phyloP scores from a whole-genome alignment of 108 stramenopile genomes.

The Aurantiochytrium sp. region DNA sequence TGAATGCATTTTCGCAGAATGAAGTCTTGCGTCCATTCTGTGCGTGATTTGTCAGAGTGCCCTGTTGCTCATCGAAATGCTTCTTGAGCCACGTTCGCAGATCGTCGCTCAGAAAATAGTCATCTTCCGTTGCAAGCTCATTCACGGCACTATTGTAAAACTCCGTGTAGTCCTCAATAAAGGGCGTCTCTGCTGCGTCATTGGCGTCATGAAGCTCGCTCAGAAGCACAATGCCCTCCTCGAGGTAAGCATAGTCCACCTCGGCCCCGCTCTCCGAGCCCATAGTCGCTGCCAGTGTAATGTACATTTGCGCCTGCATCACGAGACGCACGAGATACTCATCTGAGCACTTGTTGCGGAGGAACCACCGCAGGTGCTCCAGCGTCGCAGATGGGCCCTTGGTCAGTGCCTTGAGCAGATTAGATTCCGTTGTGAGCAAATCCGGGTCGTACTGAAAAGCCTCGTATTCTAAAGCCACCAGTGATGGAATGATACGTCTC shows the following conservation, averaged over 20 bases:
- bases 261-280: not conserved
- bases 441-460: not conserved
- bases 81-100: not conserved
- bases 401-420: not conserved
- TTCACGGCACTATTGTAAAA: conserved; percentile 9
- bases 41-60: not conserved
- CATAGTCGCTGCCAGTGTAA: not conserved
- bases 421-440: not conserved
- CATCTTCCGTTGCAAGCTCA: conserved; percentile 13
- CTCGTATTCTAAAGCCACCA: not conserved
- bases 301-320: not conserved
- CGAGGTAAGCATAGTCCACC: not conserved
- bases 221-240: not conserved
- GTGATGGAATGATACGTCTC: not conserved
- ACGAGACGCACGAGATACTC: not conserved
- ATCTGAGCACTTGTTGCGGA: not conserved
- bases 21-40: not conserved
- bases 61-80: not conserved
- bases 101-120: not conserved
- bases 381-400: not conserved
- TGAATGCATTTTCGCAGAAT: conserved; percentile 18
- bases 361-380: not conserved
- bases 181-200: not conserved
- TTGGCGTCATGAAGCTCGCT: not conserved
- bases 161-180: not conserved